Conservation (phyloP, 257 asterid species). For the Capsicum pubescens region DNA sequence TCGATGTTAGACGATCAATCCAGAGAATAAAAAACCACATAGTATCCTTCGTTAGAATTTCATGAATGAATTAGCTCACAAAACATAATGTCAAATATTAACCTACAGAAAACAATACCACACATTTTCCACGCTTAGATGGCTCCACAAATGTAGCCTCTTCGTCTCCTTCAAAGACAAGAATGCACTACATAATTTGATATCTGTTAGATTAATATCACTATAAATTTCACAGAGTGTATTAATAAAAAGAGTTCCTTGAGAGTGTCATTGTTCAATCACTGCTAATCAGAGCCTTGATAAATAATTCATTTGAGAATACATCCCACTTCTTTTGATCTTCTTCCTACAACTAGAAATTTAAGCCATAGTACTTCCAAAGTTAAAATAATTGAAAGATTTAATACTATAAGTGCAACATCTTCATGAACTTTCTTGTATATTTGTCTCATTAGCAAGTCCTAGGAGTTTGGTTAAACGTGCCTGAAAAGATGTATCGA, state of each 20-base stretch:
- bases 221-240: neutral
- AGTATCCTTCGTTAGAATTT: conserved; percentile 58
- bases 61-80: neutral
- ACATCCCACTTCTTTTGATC: conserved; percentile 97
- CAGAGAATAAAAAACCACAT: conserved; percentile 95
- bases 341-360: conserved; percentile 55
- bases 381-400: neutral
- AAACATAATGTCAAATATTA: neutral
- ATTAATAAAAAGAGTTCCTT: neutral
- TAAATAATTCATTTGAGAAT: conserved; percentile 87
- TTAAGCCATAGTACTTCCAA: conserved; percentile 14
- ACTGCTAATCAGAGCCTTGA: conserved; percentile 94
- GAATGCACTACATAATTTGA: conserved; percentile 67
- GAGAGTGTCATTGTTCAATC: conserved; percentile 77
- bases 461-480: conserved; percentile 96
- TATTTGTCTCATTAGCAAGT: conserved; percentile 95
- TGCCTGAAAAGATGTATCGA: conserved; percentile 58
- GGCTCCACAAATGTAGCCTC: conserved; percentile 86
- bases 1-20: conserved; percentile 98
- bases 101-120: conserved; percentile 26
- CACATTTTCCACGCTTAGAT: conserved; percentile 80
- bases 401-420: conserved; percentile 2
- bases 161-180: conserved; percentile 95
- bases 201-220: neutral
- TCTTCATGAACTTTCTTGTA: conserved; percentile 63